Base-by-base conservation (phyloP, 768 basidiomycete genomes). In the Suillus discolor region DNA sequence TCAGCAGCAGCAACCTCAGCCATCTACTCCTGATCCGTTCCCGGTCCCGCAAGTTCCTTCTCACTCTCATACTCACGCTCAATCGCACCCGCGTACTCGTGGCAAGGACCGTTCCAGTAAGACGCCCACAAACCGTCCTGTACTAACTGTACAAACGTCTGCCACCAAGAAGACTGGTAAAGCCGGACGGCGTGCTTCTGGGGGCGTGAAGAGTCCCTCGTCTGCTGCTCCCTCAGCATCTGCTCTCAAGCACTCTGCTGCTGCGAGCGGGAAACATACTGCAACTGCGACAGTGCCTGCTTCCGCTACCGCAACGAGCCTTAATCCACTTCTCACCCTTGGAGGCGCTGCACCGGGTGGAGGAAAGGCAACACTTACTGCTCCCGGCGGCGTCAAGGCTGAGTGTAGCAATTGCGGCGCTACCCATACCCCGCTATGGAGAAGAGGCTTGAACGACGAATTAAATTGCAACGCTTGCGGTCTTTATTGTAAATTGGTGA, bases 341-440 rank as follows among this genome's bases (percentile, higher is more conserved):
- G 74, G 69, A 59, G 44, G 66, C 64, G 74, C 79, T 70, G 25
- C 59, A 18, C 25, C 6, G 25, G 57, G 38, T 18, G 39, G 25
- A 11, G 39, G 59, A 3, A 60, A 60, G 13, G 25, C 59, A 20
- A 60, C 59, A 1, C 41, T 60, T 18, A 78, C 83, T 34, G 84
- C 85, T 1, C 85, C 84, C 6, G 84, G 82, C 25, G 85, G 85
- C 38, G 83, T 84, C 65, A 94, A 94, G 79, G 91, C 91, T 7
- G 93, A 94, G 70, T 94, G 93, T 72, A 89, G 89, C 8, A 94
- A 94, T 76, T 94, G 93, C 71, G 93, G 93, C 25, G 93, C 93
- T 5, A 94, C 92, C 0, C 92, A 93, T 68, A 94, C 93, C 0
- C 93, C 93, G 8, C 84, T 95, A 34, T 95, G 93, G 93, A 82